Evolutionary conservation across 768 basidiomycete genomes (phyloP).

Genomic region (Pleurotus pulmonarius): DNA sequence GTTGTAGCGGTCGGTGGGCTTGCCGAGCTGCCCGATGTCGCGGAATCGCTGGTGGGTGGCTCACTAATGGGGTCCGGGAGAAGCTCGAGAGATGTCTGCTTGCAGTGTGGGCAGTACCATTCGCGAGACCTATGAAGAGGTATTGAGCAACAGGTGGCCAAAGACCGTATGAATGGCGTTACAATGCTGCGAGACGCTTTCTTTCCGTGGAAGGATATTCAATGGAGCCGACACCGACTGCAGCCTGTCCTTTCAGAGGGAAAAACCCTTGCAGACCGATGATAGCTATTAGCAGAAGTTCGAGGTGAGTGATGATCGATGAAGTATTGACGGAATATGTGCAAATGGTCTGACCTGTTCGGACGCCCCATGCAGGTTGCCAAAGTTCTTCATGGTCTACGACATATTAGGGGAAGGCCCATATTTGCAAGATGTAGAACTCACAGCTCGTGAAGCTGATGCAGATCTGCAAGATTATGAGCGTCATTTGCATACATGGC

Average conservation of each 20-base stretch:
- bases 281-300: conserved; percentile 50
- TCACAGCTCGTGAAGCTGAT: conserved; percentile 89
- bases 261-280: conserved; percentile 88
- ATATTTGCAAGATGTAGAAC: conserved; percentile 20
- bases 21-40: neutral
- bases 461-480: conserved; percentile 62
- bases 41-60: neutral
- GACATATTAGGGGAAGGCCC: neutral
- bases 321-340: neutral
- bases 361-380: conserved; percentile 98
- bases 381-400: conserved; percentile 93
- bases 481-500: neutral
- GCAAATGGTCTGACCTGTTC: conserved; percentile 61
- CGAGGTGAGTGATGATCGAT: neutral
- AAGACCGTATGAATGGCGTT: conserved; percentile 24
- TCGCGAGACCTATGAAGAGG: conserved; percentile 60
- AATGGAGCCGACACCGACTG: conserved; percentile 83
- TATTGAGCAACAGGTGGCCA: conserved; percentile 9
- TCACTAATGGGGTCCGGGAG: conserved; percentile 60
- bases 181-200: conserved; percentile 75
- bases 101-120: conserved; percentile 77
- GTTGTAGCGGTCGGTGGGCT: neutral
- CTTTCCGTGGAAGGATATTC: conserved; percentile 75
- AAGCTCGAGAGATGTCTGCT: conserved; percentile 59
- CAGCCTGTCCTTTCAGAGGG: conserved; percentile 82